Evolutionary conservation across 2,329 filamentous ascomycete genomes (phyloP).

Genomic region (Decorospora gaudefroyi): DNA sequence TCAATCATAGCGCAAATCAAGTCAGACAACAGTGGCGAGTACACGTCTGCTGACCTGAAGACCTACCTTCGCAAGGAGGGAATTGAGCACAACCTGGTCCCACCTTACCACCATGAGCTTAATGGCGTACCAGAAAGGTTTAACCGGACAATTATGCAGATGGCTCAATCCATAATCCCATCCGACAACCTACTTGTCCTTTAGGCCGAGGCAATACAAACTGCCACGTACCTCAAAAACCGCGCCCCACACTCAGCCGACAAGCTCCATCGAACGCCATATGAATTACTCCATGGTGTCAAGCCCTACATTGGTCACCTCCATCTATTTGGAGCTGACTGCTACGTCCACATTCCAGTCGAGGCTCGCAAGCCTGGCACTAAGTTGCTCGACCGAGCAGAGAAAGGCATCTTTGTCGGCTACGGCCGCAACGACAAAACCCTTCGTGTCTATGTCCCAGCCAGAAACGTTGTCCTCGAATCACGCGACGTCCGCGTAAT

Average conservation of each 20-base stretch:
- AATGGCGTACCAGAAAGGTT: conserved; percentile 9
- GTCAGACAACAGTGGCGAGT: conserved; percentile 10
- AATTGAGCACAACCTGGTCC: conserved; percentile 3
- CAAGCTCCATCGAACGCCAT: conserved; percentile 10
- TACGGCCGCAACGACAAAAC: conserved; percentile 7
- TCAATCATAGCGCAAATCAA: conserved; percentile 1
- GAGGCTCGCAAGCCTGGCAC: background rate
- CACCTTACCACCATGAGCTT: conserved; percentile 11
- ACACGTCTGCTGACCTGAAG: conserved; percentile 1
- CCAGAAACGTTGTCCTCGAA: background rate
- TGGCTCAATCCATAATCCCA: conserved; percentile 2
- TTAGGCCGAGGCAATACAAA: conserved; percentile 8
- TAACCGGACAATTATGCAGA: conserved; percentile 5
- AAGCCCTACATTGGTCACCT: conserved; percentile 7
- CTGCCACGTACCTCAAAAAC: conserved; percentile 14
- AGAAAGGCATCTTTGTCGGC: conserved; percentile 8
- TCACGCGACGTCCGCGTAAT: background rate
- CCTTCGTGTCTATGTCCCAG: conserved; percentile 4
- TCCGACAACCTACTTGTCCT: conserved; percentile 1
- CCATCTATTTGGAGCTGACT: conserved; percentile 1
- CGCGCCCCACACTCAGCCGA: conserved; percentile 3
- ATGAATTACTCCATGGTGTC: conserved; percentile 3
- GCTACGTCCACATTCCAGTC: conserved; percentile 1
- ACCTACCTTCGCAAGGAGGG: background rate
- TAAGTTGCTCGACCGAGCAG: conserved; percentile 4